Percentiles rank a stretch among this genome's conserved stretches.
Conservation (phyloP, 768 basidiomycete genomes). For the Favolaschia claudopus region DNA sequence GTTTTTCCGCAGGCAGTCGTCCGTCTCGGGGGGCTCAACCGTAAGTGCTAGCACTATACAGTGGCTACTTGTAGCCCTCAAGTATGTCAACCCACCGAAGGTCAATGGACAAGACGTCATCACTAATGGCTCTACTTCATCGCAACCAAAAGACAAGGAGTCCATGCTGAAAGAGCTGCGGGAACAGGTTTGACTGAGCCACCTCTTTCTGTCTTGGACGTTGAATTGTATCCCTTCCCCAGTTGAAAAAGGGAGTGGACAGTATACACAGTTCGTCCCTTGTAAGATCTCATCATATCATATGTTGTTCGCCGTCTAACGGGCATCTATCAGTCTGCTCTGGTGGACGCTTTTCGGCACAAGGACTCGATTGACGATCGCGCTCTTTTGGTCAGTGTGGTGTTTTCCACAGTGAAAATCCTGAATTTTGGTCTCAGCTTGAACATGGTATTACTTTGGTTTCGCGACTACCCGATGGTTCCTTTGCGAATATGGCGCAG, state of each 20-base stretch:
- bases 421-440: constrained; percentile 60
- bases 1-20: constrained; percentile 18
- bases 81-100: background rate
- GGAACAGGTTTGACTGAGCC: constrained; percentile 45
- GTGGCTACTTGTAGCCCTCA: background rate
- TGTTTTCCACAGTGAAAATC: too few species aligned
- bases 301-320: background rate
- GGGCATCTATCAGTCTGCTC: constrained; percentile 51
- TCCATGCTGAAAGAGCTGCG: constrained; percentile 48
- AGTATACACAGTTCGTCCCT: constrained; percentile 49
- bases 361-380: constrained; percentile 76
- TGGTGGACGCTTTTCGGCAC: constrained; percentile 68
- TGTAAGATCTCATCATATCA: constrained; percentile 39
- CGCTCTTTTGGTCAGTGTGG: constrained; percentile 75
- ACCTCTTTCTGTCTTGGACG: background rate
- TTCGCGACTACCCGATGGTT: constrained; percentile 61
- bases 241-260: constrained; percentile 55
- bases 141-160: constrained; percentile 12
- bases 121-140: background rate
- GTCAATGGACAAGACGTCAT: background rate
- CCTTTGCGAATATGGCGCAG: constrained; percentile 43
- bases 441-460: constrained; percentile 74
- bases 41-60: too few species aligned
- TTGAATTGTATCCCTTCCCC: constrained; percentile 1
- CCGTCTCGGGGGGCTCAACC: background rate